phyloP scores from a whole-genome alignment of 257 asterid species.

The Solanum virginianum region DNA sequence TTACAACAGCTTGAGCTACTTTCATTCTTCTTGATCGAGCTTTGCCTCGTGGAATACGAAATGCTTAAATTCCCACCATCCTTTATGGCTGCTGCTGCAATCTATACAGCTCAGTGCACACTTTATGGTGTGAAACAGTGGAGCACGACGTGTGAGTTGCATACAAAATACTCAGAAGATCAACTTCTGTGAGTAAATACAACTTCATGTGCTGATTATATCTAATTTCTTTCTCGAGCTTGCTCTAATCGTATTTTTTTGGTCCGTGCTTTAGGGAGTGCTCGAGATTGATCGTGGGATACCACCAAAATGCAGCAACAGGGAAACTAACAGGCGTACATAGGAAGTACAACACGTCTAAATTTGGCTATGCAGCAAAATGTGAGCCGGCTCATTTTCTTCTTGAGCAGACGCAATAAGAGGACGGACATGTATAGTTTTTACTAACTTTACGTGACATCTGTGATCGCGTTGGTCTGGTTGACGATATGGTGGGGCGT shows the following conservation, averaged over 20 bases:
- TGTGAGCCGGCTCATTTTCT: slow-evolving; percentile 58
- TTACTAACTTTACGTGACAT: slow-evolving; percentile 36
- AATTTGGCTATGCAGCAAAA: slow-evolving; percentile 60
- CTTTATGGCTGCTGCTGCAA: slow-evolving; percentile 60
- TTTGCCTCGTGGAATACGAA: slow-evolving; percentile 74
- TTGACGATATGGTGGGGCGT: not conserved
- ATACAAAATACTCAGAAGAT: slow-evolving; percentile 52
- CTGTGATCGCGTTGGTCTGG: not conserved
- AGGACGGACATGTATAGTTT: slow-evolving; percentile 38
- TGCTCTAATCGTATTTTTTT: not conserved
- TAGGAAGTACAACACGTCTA: slow-evolving; percentile 62
- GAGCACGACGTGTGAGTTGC: slow-evolving; percentile 75
- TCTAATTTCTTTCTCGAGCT: not conserved
- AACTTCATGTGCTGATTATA: not conserved
- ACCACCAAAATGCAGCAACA: slow-evolving; percentile 48
- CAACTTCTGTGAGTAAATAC: slow-evolving; percentile 44
- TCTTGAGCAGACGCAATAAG: slow-evolving; percentile 26
- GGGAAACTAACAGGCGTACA: slow-evolving; percentile 73
- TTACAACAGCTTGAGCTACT: slow-evolving; percentile 49
- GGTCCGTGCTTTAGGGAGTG: slow-evolving; percentile 37
- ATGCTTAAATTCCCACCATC: slow-evolving; percentile 76
- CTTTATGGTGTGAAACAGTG: slow-evolving; percentile 52
- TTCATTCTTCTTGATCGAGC: slow-evolving; percentile 75
- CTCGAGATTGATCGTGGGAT: slow-evolving; percentile 35
- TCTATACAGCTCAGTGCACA: slow-evolving; percentile 65